phyloP scores from a whole-genome alignment of 495 filamentous ascomycete species.

The Echria macrotheca region DNA sequence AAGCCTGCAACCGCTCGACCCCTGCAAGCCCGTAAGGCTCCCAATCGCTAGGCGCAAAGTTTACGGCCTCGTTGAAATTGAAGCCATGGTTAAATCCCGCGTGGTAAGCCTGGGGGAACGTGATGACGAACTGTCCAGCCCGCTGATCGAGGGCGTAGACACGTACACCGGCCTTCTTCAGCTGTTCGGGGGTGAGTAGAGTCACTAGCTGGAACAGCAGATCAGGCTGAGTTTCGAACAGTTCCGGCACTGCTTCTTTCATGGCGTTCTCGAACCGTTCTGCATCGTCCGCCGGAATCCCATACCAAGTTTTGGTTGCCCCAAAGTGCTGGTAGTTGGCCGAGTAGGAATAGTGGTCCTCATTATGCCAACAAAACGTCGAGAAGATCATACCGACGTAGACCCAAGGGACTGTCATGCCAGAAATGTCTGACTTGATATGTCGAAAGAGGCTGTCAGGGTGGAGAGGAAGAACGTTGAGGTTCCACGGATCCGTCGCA shows the following conservation, averaged over 20 bases:
- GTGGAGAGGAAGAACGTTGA: conserved; percentile 88
- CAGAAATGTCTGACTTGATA: conserved; percentile 98
- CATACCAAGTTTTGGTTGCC: conserved; percentile 99
- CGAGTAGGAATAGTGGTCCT: conserved; percentile 97
- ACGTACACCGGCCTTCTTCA: conserved; percentile 89
- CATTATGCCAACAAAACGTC: conserved; percentile 99
- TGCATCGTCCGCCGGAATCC: conserved; percentile 88
- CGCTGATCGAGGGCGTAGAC: conserved; percentile 92
- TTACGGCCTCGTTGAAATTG: conserved; percentile 99
- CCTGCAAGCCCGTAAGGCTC: conserved; percentile 86
- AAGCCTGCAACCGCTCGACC: conserved; percentile 78
- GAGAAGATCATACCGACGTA: conserved; percentile 99
- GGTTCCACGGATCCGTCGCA: conserved; percentile 88
- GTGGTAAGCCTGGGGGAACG: conserved; percentile 88
- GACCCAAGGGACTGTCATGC: conserved; percentile 99
- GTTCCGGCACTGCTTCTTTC: conserved; percentile 88
- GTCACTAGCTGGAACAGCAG: conserved; percentile 96
- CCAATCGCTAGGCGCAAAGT: conserved; percentile 97
- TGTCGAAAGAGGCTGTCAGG: conserved; percentile 90
- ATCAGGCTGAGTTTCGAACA: conserved; percentile 96
- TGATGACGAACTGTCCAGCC: conserved; percentile 94
- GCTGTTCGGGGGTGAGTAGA: conserved; percentile 83
- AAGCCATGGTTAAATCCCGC: conserved; percentile 94
- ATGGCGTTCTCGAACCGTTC: conserved; percentile 94
- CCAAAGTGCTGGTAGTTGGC: conserved; percentile 99